Evolutionary conservation across 805 yeast genomes (phyloP).

Genomic region (Cyberlindnera mycetangii): DNA sequence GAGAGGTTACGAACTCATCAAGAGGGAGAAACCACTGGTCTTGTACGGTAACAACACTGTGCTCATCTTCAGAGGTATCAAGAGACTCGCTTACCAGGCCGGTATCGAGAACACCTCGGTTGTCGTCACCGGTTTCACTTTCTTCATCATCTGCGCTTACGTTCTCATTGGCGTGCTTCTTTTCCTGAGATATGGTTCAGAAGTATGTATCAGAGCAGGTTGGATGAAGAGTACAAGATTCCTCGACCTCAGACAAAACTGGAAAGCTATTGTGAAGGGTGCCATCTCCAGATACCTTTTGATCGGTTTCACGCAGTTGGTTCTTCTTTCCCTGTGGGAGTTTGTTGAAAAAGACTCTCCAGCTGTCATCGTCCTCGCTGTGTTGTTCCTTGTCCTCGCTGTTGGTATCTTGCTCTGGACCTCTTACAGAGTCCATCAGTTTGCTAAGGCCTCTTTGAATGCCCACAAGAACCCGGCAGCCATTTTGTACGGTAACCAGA

Average conservation of each 20-base stretch:
- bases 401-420: conserved; percentile 63
- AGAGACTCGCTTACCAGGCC: conserved; percentile 75
- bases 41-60: conserved; percentile 54
- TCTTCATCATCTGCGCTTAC: conserved; percentile 75
- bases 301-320: conserved; percentile 82
- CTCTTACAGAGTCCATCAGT: conserved; percentile 55
- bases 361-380: conserved; percentile 82
- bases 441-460: conserved; percentile 60
- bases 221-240: conserved; percentile 49
- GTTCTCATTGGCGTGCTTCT: conserved; percentile 62
- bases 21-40: conserved; percentile 36
- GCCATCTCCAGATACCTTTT: conserved; percentile 72
- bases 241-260: conserved; percentile 48
- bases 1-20: conserved; percentile 32
- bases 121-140: conserved; percentile 84
- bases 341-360: conserved; percentile 79
- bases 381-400: conserved; percentile 61
- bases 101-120: conserved; percentile 79
- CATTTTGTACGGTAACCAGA: conserved; percentile 73
- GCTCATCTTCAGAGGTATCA: conserved; percentile 79
- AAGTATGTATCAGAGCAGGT: conserved; percentile 44
- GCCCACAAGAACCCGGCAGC: conserved; percentile 82
- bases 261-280: conserved; percentile 69
- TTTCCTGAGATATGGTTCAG: conserved; percentile 47
- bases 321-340: conserved; percentile 83